Evolutionary conservation across 768 basidiomycete species (phyloP).

Genomic region (Boletus rubroflammeus): DNA sequence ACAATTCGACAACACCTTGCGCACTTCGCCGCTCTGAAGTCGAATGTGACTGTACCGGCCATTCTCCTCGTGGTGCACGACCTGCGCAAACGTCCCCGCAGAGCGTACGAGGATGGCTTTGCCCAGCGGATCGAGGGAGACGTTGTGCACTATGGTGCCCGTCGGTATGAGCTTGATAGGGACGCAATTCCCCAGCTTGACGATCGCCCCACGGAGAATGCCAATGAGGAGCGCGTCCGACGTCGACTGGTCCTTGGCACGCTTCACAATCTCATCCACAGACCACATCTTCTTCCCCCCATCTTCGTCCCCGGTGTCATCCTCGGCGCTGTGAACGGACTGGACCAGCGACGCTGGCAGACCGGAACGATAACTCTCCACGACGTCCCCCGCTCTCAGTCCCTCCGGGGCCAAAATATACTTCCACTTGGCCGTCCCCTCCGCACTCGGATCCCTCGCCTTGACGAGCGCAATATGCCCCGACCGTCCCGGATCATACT

Average conservation of each 20-base stretch:
- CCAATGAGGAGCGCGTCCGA: constrained; percentile 73
- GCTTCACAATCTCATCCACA: constrained; percentile 23
- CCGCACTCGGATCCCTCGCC: constrained; percentile 51
- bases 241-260: constrained; percentile 33
- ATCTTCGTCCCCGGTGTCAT: neutral
- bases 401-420: constrained; percentile 95
- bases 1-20: constrained; percentile 76
- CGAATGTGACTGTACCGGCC: constrained; percentile 78
- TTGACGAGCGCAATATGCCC: constrained; percentile 91
- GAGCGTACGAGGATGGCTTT: constrained; percentile 82
- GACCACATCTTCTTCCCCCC: constrained; percentile 11
- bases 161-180: constrained; percentile 88
- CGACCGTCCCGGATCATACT: constrained; percentile 93
- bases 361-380: constrained; percentile 81
- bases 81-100: constrained; percentile 81
- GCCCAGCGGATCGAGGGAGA: constrained; percentile 72
- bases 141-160: constrained; percentile 86
- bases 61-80: constrained; percentile 71
- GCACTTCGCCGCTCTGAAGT: constrained; percentile 89
- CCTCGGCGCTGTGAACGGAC: constrained; percentile 31
- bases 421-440: constrained; percentile 63
- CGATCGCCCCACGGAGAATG: constrained; percentile 74
- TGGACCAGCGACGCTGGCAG: constrained; percentile 71
- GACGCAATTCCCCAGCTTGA: constrained; percentile 91
- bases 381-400: constrained; percentile 80